Evolutionary conservation across 139 green algal species (phyloP), one percentile per base, ranked within the genome.

Genomic region (Ettlia oleoabundans): DNA sequence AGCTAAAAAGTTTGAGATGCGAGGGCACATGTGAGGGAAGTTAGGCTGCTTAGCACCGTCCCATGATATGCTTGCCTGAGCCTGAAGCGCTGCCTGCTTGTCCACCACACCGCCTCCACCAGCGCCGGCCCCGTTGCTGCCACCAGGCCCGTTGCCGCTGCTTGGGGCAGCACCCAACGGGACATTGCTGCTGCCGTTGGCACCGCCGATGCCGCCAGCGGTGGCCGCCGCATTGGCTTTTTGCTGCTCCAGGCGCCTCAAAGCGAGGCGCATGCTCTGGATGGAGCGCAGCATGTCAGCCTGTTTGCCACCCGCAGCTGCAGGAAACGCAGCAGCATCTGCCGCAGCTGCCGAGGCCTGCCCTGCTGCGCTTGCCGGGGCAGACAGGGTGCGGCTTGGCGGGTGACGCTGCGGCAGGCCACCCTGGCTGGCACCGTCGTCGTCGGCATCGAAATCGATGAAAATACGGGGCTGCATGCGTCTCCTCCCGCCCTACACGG

Each of bases 361-460:
- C 40, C 28, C 41, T 24, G 41, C 15, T 75, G 67, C 67, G 0
- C 4, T 8, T 37, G 18, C 13, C 37, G 66, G 35, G 35, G 61
- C 26, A n/a, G 21, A 67, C 28, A 67, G 15, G 28, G 61, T 10
- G 61, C 4, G 62, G 24, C 30, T 30, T 5, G 2, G 30, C 8
- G 2, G 22, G 9, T 26, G 26, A 15, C 22, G 62, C 4, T 15
- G 3, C 2, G 22, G n/a, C n/a, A n/a, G n/a, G n/a, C n/a, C n/a
- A n/a, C n/a, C n/a, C n/a, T n/a, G n/a, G n/a, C n/a, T n/a, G n/a
- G n/a, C n/a, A n/a, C 74, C 62, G 7, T 61, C n/a, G 33, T 76
- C 63, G 1, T 75, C 72, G 13, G 53, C 64, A 52, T 82, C 70
- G 24, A 85, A 85, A 53, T 85, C 61, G 13, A 81, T 79, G 47